Evolutionary conservation across 495 filamentous ascomycete species (phyloP).

Genomic region (Schizothecium vesticola): DNA sequence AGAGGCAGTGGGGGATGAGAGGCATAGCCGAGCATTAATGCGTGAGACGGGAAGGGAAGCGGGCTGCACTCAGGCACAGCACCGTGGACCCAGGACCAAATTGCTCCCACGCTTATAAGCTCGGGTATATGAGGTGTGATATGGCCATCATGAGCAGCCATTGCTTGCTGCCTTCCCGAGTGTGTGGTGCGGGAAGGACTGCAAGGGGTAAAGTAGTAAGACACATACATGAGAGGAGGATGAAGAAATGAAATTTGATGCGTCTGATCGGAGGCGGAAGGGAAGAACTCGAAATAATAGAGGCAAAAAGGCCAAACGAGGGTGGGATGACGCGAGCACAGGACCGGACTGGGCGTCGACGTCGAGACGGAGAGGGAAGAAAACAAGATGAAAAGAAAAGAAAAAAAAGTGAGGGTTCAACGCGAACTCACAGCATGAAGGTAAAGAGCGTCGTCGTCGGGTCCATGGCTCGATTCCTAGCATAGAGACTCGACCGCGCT

Average conservation of each 20-base stretch:
- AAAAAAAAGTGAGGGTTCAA: constrained; percentile 15
- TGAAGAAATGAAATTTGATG: background rate
- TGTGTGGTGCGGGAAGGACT: background rate
- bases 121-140: background rate
- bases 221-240: background rate
- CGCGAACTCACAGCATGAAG: constrained; percentile 61
- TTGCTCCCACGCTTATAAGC: background rate
- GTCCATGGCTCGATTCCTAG: constrained; percentile 44
- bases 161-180: background rate
- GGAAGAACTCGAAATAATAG: background rate
- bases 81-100: background rate
- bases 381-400: constrained; percentile 45
- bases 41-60: background rate
- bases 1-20: background rate
- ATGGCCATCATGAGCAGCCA: background rate
- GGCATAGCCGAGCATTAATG: constrained; percentile 1
- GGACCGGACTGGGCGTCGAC: constrained; percentile 19
- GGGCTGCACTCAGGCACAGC: background rate
- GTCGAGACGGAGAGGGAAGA: constrained; percentile 2
- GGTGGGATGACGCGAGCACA: constrained; percentile 8
- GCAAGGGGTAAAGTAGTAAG: background rate
- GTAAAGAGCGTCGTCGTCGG: constrained; percentile 69
- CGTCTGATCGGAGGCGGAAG: background rate
- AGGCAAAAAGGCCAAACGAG: background rate
- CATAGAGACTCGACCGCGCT: constrained; percentile 22